A percentile compares a stretch with the other conserved stretches of the same genome.
Evolutionary conservation across 2,329 filamentous ascomycete species (phyloP).

Genomic region (Ramularia endophylla): DNA sequence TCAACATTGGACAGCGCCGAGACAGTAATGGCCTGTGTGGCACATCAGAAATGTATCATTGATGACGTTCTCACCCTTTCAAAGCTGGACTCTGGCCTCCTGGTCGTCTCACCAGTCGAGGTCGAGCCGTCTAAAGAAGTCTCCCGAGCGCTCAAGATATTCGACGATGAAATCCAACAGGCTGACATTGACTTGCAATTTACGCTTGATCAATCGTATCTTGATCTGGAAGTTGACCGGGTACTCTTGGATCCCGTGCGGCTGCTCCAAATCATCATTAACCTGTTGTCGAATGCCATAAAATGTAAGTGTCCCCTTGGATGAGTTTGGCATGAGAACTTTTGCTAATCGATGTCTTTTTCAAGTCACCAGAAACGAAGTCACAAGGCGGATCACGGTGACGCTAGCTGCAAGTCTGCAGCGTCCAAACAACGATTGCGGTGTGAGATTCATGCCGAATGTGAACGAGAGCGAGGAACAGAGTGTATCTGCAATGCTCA

Average conservation of each 20-base stretch:
- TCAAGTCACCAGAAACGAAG: conserved; percentile 20
- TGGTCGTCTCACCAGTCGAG: conserved; percentile 32
- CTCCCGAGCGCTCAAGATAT: conserved; percentile 32
- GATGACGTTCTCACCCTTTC: conserved; percentile 42
- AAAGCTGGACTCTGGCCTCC: conserved; percentile 28
- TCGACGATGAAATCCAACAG: conserved; percentile 33
- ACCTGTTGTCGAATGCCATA: conserved; percentile 24
- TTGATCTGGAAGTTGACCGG: conserved; percentile 10
- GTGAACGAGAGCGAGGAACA: conserved; percentile 65
- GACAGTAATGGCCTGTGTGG: conserved; percentile 24
- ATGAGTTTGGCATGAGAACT: too few relatives aligned
- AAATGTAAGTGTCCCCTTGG: conserved; percentile 12
- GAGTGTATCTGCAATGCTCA: too few relatives aligned
- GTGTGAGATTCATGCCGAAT: background rate
- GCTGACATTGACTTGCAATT: conserved; percentile 33
- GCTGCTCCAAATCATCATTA: conserved; percentile 22
- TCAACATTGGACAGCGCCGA: conserved; percentile 20
- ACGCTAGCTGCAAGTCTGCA: conserved; percentile 8
- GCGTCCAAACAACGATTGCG: conserved; percentile 2
- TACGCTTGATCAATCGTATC: conserved; percentile 27
- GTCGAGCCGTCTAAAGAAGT: conserved; percentile 30
- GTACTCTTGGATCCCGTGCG: conserved; percentile 18
- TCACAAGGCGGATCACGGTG: conserved; percentile 31
- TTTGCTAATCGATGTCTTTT: background rate
- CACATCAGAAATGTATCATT: conserved; percentile 36